phyloP scores from a whole-genome alignment of 1,139 yeast genomes.

The Saccharomyces hybrid region DNA sequence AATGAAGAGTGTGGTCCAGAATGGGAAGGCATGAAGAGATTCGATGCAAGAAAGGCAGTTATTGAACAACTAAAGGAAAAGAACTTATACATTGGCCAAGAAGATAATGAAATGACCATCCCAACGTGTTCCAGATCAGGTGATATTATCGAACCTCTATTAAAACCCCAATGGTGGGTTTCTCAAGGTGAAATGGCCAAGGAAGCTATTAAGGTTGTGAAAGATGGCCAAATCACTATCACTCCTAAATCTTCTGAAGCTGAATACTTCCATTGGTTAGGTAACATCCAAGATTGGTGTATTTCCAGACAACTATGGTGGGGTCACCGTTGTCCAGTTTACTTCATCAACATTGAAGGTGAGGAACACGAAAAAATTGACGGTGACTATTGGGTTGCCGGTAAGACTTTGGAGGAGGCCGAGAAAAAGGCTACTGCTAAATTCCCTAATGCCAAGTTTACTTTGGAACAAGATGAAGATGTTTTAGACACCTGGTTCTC shows the following conservation, averaged over 20 bases:
- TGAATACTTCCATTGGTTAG: conserved; percentile 94
- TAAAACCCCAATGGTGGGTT: conserved; percentile 99
- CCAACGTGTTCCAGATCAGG: conserved; percentile 95
- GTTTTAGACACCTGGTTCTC: conserved; percentile 98
- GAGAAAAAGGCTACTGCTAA: conserved; percentile 65
- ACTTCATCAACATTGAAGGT: conserved; percentile 77
- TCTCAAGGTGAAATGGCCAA: conserved; percentile 83
- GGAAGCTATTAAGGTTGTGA: conserved; percentile 81
- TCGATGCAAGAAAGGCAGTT: conserved; percentile 84
- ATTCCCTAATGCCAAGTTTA: conserved; percentile 63
- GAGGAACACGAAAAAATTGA: conserved; percentile 46
- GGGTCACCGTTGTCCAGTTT: conserved; percentile 99
- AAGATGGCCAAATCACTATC: conserved; percentile 71
- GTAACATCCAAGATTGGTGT: conserved; percentile 98
- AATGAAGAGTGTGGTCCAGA: conserved; percentile 85
- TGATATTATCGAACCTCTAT: conserved; percentile 88
- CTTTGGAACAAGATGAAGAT: conserved; percentile 91
- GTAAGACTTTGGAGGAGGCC: conserved; percentile 77
- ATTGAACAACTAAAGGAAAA: conserved; percentile 70
- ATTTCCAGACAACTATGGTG: conserved; percentile 98
- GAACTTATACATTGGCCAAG: conserved; percentile 73
- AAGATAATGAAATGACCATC: conserved; percentile 91
- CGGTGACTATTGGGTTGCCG: conserved; percentile 85
- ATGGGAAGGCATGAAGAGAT: conserved; percentile 85
- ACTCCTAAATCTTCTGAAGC: conserved; percentile 84